These are phyloP conservation scores for Magnolia kwangsiensis DNA, from an alignment of 164 flowering plant genomes.

Conservation along the genomic window DNA sequence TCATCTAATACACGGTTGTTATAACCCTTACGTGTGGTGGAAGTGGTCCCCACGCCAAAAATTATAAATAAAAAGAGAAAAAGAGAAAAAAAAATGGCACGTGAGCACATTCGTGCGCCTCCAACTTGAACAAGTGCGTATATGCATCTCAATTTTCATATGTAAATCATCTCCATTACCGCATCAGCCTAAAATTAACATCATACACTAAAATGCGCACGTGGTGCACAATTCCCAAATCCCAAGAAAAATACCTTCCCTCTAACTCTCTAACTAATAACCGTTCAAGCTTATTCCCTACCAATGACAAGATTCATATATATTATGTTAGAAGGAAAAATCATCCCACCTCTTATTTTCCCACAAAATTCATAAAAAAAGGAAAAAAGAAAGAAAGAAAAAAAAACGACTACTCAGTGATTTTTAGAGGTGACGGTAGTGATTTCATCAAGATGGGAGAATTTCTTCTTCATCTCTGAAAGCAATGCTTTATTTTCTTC, in stretches of 20 bases:
- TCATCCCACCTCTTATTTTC: neutral
- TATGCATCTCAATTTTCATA: too few species aligned
- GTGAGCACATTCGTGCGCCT: too few species aligned
- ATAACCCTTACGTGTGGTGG: too few species aligned
- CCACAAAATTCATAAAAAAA: neutral
- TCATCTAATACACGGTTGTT: too few species aligned
- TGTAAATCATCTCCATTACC: neutral
- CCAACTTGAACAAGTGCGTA: too few species aligned
- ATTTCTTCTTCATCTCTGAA: conserved; percentile 29
- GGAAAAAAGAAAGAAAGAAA: too few species aligned
- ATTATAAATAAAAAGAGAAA: too few species aligned
- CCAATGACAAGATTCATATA: neutral
- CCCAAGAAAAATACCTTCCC: neutral
- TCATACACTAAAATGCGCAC: neutral
- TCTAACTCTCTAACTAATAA: neutral
- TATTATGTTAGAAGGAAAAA: neutral
- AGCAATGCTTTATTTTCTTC: conserved; percentile 44
- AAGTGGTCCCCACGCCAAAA: too few species aligned
- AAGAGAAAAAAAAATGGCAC: too few species aligned
- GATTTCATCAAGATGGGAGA: neutral
- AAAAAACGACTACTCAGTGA: too few species aligned
- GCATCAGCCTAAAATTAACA: neutral
- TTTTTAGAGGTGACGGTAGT: neutral
- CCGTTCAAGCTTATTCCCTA: neutral
- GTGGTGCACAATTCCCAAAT: neutral